These are phyloP conservation scores for Monosporozyma aerobia DNA, from an alignment of 805 yeast species.

Conservation along the genomic window DNA sequence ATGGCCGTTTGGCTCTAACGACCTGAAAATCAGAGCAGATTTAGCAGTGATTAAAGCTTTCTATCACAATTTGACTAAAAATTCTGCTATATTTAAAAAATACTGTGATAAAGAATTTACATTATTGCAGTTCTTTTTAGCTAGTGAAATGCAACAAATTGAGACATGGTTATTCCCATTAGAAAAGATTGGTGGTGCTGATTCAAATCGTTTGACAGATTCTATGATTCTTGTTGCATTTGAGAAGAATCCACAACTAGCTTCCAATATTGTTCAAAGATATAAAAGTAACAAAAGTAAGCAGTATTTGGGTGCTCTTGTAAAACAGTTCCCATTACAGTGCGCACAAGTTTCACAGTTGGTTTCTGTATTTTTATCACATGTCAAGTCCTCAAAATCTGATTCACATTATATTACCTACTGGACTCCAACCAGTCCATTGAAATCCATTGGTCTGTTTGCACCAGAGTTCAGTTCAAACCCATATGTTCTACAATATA, in stretches of 20 bases:
- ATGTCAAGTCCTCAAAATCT: slow-evolving; percentile 1
- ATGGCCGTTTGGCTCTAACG: slow-evolving; percentile 82
- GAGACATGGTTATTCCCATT: slow-evolving; percentile 62
- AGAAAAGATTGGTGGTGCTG: slow-evolving; percentile 23
- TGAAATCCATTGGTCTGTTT: slow-evolving; percentile 77
- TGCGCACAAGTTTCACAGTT: slow-evolving; percentile 22
- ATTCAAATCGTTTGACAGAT: slow-evolving; percentile 29
- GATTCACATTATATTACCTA: slow-evolving; percentile 37
- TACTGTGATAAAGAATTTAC: slow-evolving; percentile 40
- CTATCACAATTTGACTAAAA: slow-evolving; percentile 19
- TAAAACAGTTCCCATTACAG: slow-evolving; percentile 48
- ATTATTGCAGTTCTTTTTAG: slow-evolving; percentile 53
- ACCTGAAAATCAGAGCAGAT: slow-evolving; percentile 62
- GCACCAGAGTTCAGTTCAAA: slow-evolving; percentile 62
- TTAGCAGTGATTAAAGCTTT: slow-evolving; percentile 48
- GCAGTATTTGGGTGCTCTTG: slow-evolving; percentile 34
- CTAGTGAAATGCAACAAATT: slow-evolving; percentile 64
- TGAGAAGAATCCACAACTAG: slow-evolving; percentile 58
- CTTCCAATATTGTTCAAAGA: slow-evolving; percentile 59
- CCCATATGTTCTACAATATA: slow-evolving; percentile 69
- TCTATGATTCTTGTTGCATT: slow-evolving; percentile 49
- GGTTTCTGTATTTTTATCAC: slow-evolving; percentile 12
- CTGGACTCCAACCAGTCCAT: slow-evolving; percentile 73
- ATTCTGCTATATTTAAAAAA: slow-evolving; percentile 13
- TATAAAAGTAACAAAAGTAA: slow-evolving; percentile 29